phyloP scores from a whole-genome alignment of 176 grass and related monocot genomes.

The Avena eriantha region DNA sequence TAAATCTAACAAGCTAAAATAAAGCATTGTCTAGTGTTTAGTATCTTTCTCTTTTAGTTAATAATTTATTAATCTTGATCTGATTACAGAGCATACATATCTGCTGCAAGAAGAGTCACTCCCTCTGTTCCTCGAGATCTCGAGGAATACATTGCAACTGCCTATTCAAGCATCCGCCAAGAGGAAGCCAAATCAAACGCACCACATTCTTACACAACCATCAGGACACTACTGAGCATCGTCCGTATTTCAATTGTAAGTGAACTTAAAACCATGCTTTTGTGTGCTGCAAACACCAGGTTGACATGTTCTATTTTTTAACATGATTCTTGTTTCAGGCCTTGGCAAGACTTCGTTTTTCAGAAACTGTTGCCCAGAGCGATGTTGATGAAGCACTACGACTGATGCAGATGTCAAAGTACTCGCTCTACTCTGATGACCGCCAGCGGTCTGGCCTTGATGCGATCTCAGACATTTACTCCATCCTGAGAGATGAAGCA shows the following conservation, averaged over 20 bases:
- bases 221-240: slow-evolving; percentile 95
- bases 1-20: background rate
- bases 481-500: slow-evolving; percentile 91
- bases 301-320: background rate
- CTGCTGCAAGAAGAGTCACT: slow-evolving; percentile 81
- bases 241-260: slow-evolving; percentile 98
- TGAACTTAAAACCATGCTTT: slow-evolving; percentile 14
- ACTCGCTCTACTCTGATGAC: slow-evolving; percentile 87
- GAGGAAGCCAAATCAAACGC: slow-evolving; percentile 99
- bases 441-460: slow-evolving; percentile 92
- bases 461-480: slow-evolving; percentile 98
- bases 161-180: slow-evolving; percentile 97
- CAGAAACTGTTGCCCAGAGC: slow-evolving; percentile 85
- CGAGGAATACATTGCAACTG: slow-evolving; percentile 97
- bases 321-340: slow-evolving; percentile 54
- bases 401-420: slow-evolving; percentile 99
- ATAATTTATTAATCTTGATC: slow-evolving; percentile 41
- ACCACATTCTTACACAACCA: slow-evolving; percentile 95
- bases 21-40: background rate
- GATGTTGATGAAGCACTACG: slow-evolving; percentile 93
- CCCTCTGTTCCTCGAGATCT: slow-evolving; percentile 89
- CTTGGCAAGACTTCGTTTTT: slow-evolving; percentile 94
- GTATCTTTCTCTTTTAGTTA: slow-evolving; percentile 9
- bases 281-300: background rate
- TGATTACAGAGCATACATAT: slow-evolving; percentile 89